Conservation (phyloP, 768 basidiomycete genomes). For the Chlorophyllum brunneum region DNA sequence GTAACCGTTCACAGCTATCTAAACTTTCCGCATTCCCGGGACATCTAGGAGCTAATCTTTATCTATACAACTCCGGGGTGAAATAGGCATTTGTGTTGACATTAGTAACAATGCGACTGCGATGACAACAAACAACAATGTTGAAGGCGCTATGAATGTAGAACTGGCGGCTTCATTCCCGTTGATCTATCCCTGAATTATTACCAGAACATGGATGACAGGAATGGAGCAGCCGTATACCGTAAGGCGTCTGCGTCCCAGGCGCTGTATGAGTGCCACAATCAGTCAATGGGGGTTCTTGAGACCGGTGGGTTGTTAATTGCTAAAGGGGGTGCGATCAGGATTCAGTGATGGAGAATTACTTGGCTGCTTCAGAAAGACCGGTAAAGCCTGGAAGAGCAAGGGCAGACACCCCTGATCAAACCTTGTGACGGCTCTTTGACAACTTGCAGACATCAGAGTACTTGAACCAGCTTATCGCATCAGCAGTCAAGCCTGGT, state of each 20-base stretch:
- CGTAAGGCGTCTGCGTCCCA: conserved; percentile 11
- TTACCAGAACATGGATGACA: background rate
- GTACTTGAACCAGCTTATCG: conserved; percentile 21
- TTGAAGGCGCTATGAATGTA: conserved; percentile 7
- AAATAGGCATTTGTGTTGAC: conserved; percentile 4
- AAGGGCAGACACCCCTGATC: conserved; percentile 30
- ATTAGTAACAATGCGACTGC: conserved; percentile 1
- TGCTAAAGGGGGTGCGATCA: conserved; percentile 26
- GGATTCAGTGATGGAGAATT: conserved; percentile 24
- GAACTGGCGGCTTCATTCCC: background rate
- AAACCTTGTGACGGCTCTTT: conserved; percentile 29
- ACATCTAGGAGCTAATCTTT: conserved; percentile 35
- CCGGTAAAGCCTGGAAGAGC: conserved; percentile 10
- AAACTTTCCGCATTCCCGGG: conserved; percentile 39
- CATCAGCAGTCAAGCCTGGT: conserved; percentile 20
- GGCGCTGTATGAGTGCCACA: conserved; percentile 31
- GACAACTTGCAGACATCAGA: conserved; percentile 22
- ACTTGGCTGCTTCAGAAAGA: conserved; percentile 24
- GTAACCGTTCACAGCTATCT: conserved; percentile 14
- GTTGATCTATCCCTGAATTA: conserved; percentile 3
- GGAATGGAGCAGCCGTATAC: background rate
- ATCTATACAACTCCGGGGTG: conserved; percentile 14
- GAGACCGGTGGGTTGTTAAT: conserved; percentile 16
- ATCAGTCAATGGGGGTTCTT: conserved; percentile 28
- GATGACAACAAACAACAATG: background rate